Evolutionary conservation across 2,329 filamentous ascomycete genomes (phyloP).

Genomic region (Dothiorella sarmentorum): DNA sequence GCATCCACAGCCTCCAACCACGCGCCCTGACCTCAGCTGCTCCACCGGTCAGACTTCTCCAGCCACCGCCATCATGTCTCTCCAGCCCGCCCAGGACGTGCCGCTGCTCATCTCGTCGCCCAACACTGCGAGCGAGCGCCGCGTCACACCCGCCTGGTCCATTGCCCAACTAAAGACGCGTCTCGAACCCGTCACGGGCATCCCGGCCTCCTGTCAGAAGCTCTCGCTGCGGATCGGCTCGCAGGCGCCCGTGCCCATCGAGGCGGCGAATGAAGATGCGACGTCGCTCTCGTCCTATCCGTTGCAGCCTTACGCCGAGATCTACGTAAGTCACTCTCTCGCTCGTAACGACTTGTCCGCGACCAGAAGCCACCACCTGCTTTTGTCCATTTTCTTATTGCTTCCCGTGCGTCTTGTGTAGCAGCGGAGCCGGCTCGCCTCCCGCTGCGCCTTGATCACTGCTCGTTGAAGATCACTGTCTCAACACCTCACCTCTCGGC

Average conservation of each 20-base stretch:
- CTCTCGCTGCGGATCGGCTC: constrained; percentile 67
- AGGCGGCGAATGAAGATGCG: constrained; percentile 69
- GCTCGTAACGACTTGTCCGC: constrained; percentile 25
- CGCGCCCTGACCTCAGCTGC: neutral
- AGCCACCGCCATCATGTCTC: constrained; percentile 14
- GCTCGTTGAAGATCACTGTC: constrained; percentile 5
- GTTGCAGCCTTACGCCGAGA: constrained; percentile 71
- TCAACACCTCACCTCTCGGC: neutral
- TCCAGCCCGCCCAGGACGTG: constrained; percentile 57
- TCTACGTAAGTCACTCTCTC: constrained; percentile 62
- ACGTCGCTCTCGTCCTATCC: constrained; percentile 62
- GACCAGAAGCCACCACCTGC: neutral
- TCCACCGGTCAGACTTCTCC: neutral
- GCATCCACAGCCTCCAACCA: neutral
- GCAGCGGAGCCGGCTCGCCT: neutral
- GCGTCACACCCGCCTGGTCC: constrained; percentile 88
- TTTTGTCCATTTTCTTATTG: neutral
- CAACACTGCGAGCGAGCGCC: constrained; percentile 78
- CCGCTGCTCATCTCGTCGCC: constrained; percentile 73
- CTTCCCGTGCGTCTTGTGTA: neutral
- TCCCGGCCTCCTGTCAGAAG: constrained; percentile 75
- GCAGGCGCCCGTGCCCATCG: constrained; percentile 61
- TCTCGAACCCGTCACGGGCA: constrained; percentile 88
- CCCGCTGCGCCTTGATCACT: neutral
- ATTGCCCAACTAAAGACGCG: constrained; percentile 79